Evolutionary conservation across 345 rosid genomes (phyloP).

Genomic region (Sisymbrium altissimum): DNA sequence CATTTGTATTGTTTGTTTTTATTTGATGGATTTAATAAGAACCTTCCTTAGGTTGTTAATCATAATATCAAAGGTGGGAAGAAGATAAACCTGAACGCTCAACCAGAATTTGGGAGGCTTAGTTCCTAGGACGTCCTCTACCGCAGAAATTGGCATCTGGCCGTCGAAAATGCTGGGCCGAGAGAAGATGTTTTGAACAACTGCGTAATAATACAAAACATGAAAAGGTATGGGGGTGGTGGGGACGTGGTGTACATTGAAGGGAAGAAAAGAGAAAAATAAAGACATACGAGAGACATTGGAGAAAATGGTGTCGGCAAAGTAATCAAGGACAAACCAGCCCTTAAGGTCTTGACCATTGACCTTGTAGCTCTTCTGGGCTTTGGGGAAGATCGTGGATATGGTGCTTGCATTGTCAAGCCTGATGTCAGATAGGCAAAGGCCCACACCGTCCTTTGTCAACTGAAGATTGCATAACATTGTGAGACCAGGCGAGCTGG

Average conservation of each 20-base stretch:
- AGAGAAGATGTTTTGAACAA: slow-evolving; percentile 50
- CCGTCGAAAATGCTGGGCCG: slow-evolving; percentile 56
- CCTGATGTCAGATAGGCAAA: slow-evolving; percentile 56
- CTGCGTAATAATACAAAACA: slow-evolving; percentile 34
- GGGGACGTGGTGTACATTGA: background rate
- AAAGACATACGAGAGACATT: slow-evolving; percentile 47
- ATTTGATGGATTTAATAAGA: slow-evolving; percentile 22
- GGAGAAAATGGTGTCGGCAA: slow-evolving; percentile 32
- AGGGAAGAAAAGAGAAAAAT: background rate
- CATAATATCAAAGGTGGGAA: slow-evolving; percentile 1
- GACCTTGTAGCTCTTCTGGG: slow-evolving; percentile 42
- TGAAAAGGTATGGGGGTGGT: background rate
- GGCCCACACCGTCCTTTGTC: slow-evolving; percentile 59
- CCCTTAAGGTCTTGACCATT: slow-evolving; percentile 58
- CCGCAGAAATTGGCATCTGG: slow-evolving; percentile 33
- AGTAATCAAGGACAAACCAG: slow-evolving; percentile 61
- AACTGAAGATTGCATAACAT: slow-evolving; percentile 68
- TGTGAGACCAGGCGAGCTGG: slow-evolving; percentile 36
- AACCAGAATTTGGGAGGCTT: slow-evolving; percentile 61
- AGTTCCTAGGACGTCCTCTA: slow-evolving; percentile 47
- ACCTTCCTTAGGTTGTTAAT: slow-evolving; percentile 5
- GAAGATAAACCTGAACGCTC: slow-evolving; percentile 59
- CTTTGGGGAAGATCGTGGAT: slow-evolving; percentile 32
- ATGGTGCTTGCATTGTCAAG: slow-evolving; percentile 65
- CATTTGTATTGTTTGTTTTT: slow-evolving; percentile 32